phyloP scores from a whole-genome alignment of 306 rosid genomes.

The Trifolium repens region DNA sequence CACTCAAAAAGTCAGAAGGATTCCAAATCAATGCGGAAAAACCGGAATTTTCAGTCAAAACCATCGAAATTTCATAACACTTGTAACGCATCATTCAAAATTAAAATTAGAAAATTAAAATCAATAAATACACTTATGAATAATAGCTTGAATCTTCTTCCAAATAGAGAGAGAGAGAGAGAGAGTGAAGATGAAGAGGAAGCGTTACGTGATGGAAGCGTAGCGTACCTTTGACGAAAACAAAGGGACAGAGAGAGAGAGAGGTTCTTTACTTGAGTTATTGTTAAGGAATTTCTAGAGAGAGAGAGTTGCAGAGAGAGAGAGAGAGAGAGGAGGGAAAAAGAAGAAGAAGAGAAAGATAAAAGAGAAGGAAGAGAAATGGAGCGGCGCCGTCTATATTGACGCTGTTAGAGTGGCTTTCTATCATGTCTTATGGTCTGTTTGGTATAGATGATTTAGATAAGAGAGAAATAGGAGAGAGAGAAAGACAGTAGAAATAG shows the following conservation, averaged over 20 bases:
- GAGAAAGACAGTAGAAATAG: no score
- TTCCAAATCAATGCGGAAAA: slow-evolving; percentile 44
- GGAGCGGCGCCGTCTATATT: slow-evolving; percentile 42
- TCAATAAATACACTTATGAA: neutral
- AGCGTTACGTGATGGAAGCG: slow-evolving; percentile 34
- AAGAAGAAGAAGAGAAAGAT: neutral
- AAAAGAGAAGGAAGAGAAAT: slow-evolving; percentile 17
- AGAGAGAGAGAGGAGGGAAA: slow-evolving; percentile 9
- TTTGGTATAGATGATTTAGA: no score
- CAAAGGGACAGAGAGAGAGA: slow-evolving; percentile 24
- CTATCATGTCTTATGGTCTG: neutral
- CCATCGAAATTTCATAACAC: neutral
- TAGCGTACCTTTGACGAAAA: slow-evolving; percentile 41
- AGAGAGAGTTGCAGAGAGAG: slow-evolving; percentile 22
- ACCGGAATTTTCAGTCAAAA: slow-evolving; percentile 43
- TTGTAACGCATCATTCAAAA: neutral
- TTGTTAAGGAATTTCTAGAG: slow-evolving; percentile 36
- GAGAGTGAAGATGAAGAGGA: slow-evolving; percentile 22
- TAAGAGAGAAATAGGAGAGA: no score
- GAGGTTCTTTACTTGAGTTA: slow-evolving; percentile 19
- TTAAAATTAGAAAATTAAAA: neutral
- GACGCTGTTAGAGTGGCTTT: slow-evolving; percentile 29
- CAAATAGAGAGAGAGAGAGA: neutral
- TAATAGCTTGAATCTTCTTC: slow-evolving; percentile 14
- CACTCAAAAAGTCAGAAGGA: slow-evolving; percentile 40